Conservation (phyloP, 257 asterid species). For the Solanum rostratum region DNA sequence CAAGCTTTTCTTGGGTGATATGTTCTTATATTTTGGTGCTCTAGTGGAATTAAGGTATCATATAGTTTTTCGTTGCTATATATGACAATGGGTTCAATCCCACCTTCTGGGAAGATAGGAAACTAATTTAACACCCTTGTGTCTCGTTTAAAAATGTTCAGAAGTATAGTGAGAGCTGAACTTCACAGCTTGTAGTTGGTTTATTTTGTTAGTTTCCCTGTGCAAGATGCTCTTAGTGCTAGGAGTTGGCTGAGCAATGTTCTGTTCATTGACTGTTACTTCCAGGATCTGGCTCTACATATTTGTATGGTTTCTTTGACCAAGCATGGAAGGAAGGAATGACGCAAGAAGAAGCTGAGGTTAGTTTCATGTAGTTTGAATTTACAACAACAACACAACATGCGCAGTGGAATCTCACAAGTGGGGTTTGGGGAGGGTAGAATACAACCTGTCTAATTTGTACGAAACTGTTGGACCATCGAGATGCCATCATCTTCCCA, state of each 20-base stretch:
- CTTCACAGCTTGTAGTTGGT: neutral
- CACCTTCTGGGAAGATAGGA: neutral
- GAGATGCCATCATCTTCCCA: neutral
- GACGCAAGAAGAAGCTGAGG: constrained; percentile 70
- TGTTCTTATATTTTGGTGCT: neutral
- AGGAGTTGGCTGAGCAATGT: neutral
- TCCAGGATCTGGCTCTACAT: constrained; percentile 67
- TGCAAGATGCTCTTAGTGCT: neutral
- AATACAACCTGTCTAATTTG: neutral
- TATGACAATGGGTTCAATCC: neutral
- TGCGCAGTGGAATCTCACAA: too few species aligned
- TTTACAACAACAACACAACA: too few species aligned
- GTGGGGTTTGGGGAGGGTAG: too few species aligned
- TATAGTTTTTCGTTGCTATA: neutral
- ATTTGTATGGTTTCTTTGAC: constrained; percentile 74
- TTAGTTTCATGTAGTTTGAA: neutral
- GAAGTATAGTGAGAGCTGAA: neutral
- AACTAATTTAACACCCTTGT: neutral
- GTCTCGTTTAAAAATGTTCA: neutral
- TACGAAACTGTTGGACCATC: neutral
- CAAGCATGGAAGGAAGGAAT: constrained; percentile 79
- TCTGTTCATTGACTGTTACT: constrained; percentile 6
- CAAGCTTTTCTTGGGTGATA: neutral
- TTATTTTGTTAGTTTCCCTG: neutral
- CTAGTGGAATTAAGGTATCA: neutral